Evolutionary conservation across 108 stramenopile genomes (phyloP), one percentile per base, ranked within the genome.

Genomic region (Cyclostephanos tholiformis): DNA sequence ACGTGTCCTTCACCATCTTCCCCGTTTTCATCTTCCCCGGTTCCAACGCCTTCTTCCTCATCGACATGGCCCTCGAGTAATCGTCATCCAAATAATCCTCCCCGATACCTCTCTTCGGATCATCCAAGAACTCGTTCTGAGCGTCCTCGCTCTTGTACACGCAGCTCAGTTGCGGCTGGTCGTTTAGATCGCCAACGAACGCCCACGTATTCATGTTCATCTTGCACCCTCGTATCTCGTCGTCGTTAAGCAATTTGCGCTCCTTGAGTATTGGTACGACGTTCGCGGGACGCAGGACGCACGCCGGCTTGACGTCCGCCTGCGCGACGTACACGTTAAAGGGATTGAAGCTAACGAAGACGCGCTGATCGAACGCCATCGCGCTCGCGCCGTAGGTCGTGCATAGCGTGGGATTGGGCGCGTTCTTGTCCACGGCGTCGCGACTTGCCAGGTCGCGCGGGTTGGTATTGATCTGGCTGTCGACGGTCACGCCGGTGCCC

Each of bases 161-260:
- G 69, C 97, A 97, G 64, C 89, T 91, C 73, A 97, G 74, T 65
- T 97, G 97, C 6, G 97, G 97, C 39, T 88, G 82, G 75, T 94
- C 94, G 46, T 92, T 84, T 59, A 97, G 85, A 71, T 96, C 88
- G 19, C 97, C 97, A 16, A 97, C 95, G 79, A 93, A 97, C 22
- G 95, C 97, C 97, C 97, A 97, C 27, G 97, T 97, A 69, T 97
- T 97, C 88, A 94, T 96, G 71, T 94, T 95, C 46, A 75, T 65
- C 63, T 96, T 96, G 77, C 97, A 97, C 27, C 80, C 66, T 25
- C 89, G 77, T 61, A 97, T 88, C 75, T 97, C 97, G 8, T 91
- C 76, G 70, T 94, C 90, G 57, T 94, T 94, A 26, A 97, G 69
- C 43, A 97, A 82, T 10, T 90, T 76, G 38, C 85, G 66, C 39